Base-by-base conservation (phyloP, 2,329 filamentous ascomycete genomes). In the Canariomyces notabilis region DNA sequence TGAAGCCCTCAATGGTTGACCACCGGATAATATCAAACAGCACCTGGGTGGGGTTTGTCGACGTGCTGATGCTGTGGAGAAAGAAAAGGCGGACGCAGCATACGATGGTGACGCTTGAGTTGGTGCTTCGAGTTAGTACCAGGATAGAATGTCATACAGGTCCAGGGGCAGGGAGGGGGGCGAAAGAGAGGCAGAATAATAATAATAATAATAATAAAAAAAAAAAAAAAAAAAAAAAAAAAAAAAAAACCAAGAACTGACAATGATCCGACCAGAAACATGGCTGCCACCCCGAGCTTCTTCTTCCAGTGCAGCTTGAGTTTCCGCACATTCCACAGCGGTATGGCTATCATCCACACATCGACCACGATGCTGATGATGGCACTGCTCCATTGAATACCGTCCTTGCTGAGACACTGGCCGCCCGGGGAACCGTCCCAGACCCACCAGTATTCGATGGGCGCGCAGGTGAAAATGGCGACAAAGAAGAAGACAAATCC, bases 381-480 rank as follows among this genome's bases (percentile, higher is more conserved):
- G 0, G 75, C 74, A 35, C 73, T 71, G 32, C 70, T 64, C 68
- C 71, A 77, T 0, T 63, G 68, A 4, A 76, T 64, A 1, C 60
- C 61, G 44, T 73, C 74, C 43, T 71, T 61, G 40, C 75, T 61
- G 14, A 73, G 54, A 47, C 77, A 81, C 1, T 45, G 61, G 0
- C 77, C 76, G 0, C 58, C 12, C 26, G 70, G 64, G 41, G 70
- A 62, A 1, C 66, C 64, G 37, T 74, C 68, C 73, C 74, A 79
- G 6, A 63, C 61, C 77, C 77, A 81, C 76, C 76, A 81, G 49
- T 67, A 73, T 16, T 57, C 61, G 15, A 79, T 62, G 0, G 76
- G 76, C 2, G 55, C 57, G 51, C 75, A 79, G 48, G 77, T 69
- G 19, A 77, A 72, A 4, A 74, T 56, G 5, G 61, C 66, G 5